Evolutionary conservation across 345 rosid species (phyloP), one percentile per base, ranked within the genome.

Genomic region (Moricandia moricandioides): DNA sequence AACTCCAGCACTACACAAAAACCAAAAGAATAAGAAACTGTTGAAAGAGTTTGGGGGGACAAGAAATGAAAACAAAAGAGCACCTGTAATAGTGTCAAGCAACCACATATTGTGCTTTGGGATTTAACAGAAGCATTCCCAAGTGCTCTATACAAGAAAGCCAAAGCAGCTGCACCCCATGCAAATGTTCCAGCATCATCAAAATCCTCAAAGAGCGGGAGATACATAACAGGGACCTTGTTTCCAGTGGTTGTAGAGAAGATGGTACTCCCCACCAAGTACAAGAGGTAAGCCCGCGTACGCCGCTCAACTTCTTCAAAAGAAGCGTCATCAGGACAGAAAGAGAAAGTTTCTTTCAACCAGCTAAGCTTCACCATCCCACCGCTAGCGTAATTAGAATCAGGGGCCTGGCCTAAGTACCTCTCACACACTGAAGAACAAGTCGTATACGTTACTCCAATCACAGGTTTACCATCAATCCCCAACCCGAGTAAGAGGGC

Each of bases 361-460:
- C 97, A 93, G 80, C 98, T 93, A 71, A 91, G 84, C 84, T 93
- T 93, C 76, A 93, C 98, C 98, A 93, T 93, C 56, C 98, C 98
- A 62, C 98, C 98, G 81, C 98, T 93, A 0, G 98, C 96, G 65
- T 91, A 91, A 63, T 78, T 88, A 30, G 87, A 80, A 63, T 89
- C 96, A 0, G 97, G 98, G 0, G 87, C 82, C 77, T 34, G 80
- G 12, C 98, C 98, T 4, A 93, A 82, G 79, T 84, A 88, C 83
- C 52, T 84, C 77, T 85, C 84, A 45, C 98, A 93, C 8, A 93
- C 90, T 0, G 79, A 58, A 31, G 70, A 75, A 76, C 98, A 93
- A 52, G 94, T 81, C 2, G 98, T 93, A 76, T 93, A 79, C 0
- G 98, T 93, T n/a, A 87, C 69, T 49, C 98, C 98, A 78, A 93